These are phyloP conservation scores for Limtongia smithiae DNA, from an alignment of 805 yeast genomes.

Conservation along the genomic window DNA sequence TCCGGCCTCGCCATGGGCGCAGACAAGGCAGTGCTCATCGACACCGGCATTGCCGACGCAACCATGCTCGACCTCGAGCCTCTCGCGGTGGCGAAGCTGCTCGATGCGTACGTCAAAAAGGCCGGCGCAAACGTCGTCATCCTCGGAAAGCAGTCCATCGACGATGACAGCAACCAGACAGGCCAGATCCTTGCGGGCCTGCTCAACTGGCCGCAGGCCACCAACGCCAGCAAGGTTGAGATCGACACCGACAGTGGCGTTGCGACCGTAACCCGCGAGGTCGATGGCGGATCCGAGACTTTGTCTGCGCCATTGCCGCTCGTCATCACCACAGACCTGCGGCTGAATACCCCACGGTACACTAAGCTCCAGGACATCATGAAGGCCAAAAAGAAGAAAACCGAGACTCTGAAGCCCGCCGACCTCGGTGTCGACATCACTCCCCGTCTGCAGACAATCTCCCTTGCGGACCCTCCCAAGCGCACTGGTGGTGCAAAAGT, in stretches of 20 bases:
- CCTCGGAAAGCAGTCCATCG: slow-evolving; percentile 95
- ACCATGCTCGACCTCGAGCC: slow-evolving; percentile 58
- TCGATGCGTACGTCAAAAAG: slow-evolving; percentile 66
- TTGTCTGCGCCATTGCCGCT: slow-evolving; percentile 74
- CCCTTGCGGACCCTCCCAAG: slow-evolving; percentile 79
- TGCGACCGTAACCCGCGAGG: slow-evolving; percentile 79
- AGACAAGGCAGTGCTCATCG: slow-evolving; percentile 78
- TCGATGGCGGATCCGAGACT: slow-evolving; percentile 92
- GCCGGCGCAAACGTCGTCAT: slow-evolving; percentile 74
- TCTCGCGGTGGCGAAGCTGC: slow-evolving; percentile 79
- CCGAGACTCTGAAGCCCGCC: slow-evolving; percentile 58
- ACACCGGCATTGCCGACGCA: slow-evolving; percentile 46
- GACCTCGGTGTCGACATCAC: slow-evolving; percentile 68
- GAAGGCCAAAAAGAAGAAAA: slow-evolving; percentile 97
- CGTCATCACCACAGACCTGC: slow-evolving; percentile 86
- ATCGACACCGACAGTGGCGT: slow-evolving; percentile 44
- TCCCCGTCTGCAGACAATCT: slow-evolving; percentile 62
- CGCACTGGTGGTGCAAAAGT: slow-evolving; percentile 83
- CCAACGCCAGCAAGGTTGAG: slow-evolving; percentile 84
- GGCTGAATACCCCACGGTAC: slow-evolving; percentile 92
- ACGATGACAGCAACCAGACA: slow-evolving; percentile 90
- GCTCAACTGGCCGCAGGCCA: slow-evolving; percentile 94
- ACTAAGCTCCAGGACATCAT: slow-evolving; percentile 94
- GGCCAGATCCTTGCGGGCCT: slow-evolving; percentile 96
- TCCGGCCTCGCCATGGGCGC: slow-evolving; percentile 94